Evolutionary conservation across 2,329 filamentous ascomycete genomes (phyloP).

Genomic region (Ceratocystis papillata): DNA sequence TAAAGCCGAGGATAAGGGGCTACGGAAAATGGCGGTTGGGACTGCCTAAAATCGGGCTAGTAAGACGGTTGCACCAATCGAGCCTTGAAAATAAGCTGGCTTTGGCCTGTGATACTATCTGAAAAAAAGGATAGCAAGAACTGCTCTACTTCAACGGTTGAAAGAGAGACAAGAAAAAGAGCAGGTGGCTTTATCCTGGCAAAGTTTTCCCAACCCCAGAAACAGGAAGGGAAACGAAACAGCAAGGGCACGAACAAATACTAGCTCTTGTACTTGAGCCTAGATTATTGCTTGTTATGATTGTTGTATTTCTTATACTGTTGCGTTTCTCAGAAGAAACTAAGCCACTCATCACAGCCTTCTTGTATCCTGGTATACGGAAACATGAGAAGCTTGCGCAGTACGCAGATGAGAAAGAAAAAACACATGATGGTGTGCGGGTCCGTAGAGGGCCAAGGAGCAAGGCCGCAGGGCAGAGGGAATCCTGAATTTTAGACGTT

Average conservation of each 20-base stretch:
- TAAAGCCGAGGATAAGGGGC: background rate
- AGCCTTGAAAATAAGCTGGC: background rate
- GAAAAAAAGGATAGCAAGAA: background rate
- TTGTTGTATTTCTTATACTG: background rate
- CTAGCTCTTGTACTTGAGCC: background rate
- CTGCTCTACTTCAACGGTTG: background rate
- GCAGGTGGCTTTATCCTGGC: background rate
- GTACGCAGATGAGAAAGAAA: background rate
- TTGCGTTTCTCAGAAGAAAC: background rate
- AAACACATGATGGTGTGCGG: background rate
- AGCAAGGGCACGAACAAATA: background rate
- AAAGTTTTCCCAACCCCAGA: background rate
- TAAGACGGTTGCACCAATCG: background rate
- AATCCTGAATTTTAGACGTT: background rate
- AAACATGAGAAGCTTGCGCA: background rate
- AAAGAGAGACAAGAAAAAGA: background rate
- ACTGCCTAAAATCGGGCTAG: background rate
- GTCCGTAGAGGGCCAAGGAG: background rate
- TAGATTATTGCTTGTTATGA: background rate
- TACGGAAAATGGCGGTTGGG: background rate
- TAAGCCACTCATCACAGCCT: background rate
- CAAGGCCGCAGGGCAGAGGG: background rate
- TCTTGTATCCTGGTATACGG: background rate
- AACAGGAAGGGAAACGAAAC: slow-evolving; percentile 3
- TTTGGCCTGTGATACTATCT: slow-evolving; percentile 1